Base-by-base conservation (phyloP, 169 alveolate genomes). In the Perkinsus marinus region DNA sequence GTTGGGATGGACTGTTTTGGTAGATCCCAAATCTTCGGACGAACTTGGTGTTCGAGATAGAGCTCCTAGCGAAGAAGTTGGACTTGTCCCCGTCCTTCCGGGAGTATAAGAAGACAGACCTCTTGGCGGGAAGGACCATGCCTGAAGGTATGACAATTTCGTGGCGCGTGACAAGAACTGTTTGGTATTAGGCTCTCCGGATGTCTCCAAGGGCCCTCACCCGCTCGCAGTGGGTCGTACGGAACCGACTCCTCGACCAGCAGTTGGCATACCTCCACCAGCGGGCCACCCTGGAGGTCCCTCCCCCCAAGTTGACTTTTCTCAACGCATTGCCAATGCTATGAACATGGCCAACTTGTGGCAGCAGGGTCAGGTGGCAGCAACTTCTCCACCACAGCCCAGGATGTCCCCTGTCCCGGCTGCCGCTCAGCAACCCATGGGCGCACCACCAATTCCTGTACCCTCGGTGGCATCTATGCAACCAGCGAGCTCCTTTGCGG, bases 11-110 rank as follows among this genome's bases (percentile, higher is more conserved):
- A n/a, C n/a, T n/a, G n/a, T n/a, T n/a, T 2, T 57, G 34, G 5
- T 30, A 57, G 79, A 57, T 57, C 96, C 95, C 68, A 93, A 94
- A 89, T 95, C 95, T 39, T 89, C 96, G 96, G 91, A 95, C 98
- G 30, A 95, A 96, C 68, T 93, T 96, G 43, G 96, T 96, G 92
- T 97, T 97, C 90, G 99, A 97, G 94, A 96, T 97, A 10, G 99
- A 97, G 92, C 96, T 97, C 39, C 93, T 97, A 39, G 96, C 96
- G 91, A 96, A 95, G 90, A 95, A 96, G 89, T 93, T 97, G 39
- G 96, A 95, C 43, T 91, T 97, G 91, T 57, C 79, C 36, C 79
- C 79, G 22, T 57, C 79, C 79, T 57, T 57, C 79, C 79, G 79
- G 79, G 79, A 57, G 22, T 57, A 57, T 30, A 57, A 57, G 79